A percentile compares a stretch with the other conserved stretches of the same genome.
These are phyloP conservation scores for Helotiales sp. DNA, from an alignment of 2,329 filamentous ascomycete genomes.

Conservation along the genomic window DNA sequence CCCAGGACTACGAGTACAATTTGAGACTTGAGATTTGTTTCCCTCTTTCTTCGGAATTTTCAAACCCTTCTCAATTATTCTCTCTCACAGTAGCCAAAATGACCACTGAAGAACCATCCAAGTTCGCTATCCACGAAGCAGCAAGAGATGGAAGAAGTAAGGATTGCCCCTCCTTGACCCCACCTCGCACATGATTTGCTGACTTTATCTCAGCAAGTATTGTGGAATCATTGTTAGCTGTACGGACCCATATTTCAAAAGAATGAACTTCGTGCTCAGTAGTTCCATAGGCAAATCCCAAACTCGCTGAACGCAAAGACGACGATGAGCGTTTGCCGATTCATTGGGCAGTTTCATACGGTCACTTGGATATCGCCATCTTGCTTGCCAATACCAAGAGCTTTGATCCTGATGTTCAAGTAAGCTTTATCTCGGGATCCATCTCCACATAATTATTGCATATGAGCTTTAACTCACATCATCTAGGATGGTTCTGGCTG, in stretches of 20 bases:
- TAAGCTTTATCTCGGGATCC: conserved; percentile 36
- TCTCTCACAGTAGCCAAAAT: too few relatives aligned
- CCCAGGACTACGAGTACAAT: conserved; percentile 8
- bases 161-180: conserved; percentile 27
- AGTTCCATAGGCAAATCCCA: conserved; percentile 67
- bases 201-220: conserved; percentile 53
- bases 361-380: conserved; percentile 72
- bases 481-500: conserved; percentile 72
- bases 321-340: conserved; percentile 87
- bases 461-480: background rate
- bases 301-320: conserved; percentile 70
- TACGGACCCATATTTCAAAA: conserved; percentile 38
- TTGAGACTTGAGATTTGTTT: too few relatives aligned
- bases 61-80: too few relatives aligned
- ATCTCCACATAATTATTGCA: background rate
- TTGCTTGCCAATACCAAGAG: conserved; percentile 67
- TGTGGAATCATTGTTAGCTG: conserved; percentile 74
- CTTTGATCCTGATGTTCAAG: conserved; percentile 84
- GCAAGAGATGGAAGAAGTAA: conserved; percentile 81
- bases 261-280: conserved; percentile 5
- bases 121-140: conserved; percentile 85
- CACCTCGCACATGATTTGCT: conserved; percentile 24
- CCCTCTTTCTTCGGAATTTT: too few relatives aligned
- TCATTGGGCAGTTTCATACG: conserved; percentile 91
- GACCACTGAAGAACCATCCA: conserved; percentile 47